Percentiles rank a stretch among this genome's conserved stretches.
These are phyloP conservation scores for Coprinellus aureogranulatus DNA, from an alignment of 768 basidiomycete genomes.

Conservation along the genomic window DNA sequence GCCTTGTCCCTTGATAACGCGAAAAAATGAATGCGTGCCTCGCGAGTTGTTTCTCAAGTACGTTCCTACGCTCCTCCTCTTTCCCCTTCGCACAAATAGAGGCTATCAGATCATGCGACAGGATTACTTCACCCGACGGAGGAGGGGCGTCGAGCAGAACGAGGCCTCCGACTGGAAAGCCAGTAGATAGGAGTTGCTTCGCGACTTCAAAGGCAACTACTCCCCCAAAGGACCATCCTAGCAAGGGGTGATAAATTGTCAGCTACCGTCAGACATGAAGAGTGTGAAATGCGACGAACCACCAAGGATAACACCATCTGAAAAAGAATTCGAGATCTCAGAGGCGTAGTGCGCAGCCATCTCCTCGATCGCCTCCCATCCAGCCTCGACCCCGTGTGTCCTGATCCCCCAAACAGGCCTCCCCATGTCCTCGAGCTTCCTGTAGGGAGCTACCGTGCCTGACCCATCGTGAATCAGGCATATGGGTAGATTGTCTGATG, in stretches of 20 bases:
- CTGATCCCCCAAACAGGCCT: constrained; percentile 61
- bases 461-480: constrained; percentile 76
- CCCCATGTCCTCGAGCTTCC: constrained; percentile 42
- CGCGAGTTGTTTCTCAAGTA: not conserved
- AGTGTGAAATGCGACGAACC: constrained; percentile 38
- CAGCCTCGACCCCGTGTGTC: constrained; percentile 58
- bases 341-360: constrained; percentile 56
- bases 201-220: constrained; percentile 68
- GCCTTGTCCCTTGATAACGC: not conserved
- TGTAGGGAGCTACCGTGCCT: constrained; percentile 54
- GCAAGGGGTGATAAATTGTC: not conserved
- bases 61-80: not conserved
- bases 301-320: constrained; percentile 51
- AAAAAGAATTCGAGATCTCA: constrained; percentile 32
- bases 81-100: not conserved
- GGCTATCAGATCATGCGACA: constrained; percentile 55
- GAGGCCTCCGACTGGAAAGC: constrained; percentile 50
- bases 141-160: constrained; percentile 67
- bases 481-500: constrained; percentile 33
- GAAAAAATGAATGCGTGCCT: not conserved
- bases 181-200: constrained; percentile 43
- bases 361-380: constrained; percentile 47
- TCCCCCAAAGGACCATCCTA: constrained; percentile 81
- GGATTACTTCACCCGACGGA: constrained; percentile 49
- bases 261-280: not conserved